These are phyloP conservation scores for Ophiosphaerella narmari DNA, from an alignment of 2,329 filamentous ascomycete species.

Conservation along the genomic window DNA sequence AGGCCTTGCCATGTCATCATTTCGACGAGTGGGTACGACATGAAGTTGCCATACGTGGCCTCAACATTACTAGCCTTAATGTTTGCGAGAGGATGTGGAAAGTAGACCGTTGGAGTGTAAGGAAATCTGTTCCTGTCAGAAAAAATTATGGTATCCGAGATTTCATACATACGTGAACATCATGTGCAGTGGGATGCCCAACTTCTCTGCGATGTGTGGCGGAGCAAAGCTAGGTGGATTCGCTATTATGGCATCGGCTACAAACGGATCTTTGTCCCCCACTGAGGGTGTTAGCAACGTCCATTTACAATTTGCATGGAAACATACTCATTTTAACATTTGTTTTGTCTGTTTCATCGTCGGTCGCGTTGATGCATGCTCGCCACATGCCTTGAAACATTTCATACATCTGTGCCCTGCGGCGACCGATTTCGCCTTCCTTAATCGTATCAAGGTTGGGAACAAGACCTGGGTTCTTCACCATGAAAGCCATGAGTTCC, in stretches of 20 bases:
- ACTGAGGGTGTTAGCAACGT: slow-evolving; percentile 42
- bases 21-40: slow-evolving; percentile 79
- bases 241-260: slow-evolving; percentile 81
- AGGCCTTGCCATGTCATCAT: slow-evolving; percentile 71
- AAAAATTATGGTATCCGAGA: not conserved
- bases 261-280: slow-evolving; percentile 70
- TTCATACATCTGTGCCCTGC: slow-evolving; percentile 72
- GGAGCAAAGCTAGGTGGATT: slow-evolving; percentile 81
- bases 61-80: slow-evolving; percentile 76
- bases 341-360: slow-evolving; percentile 65
- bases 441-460: slow-evolving; percentile 74
- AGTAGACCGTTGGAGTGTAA: slow-evolving; percentile 74
- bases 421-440: slow-evolving; percentile 71
- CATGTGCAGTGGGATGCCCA: slow-evolving; percentile 76
- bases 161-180: slow-evolving; percentile 78
- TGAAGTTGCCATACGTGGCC: slow-evolving; percentile 75
- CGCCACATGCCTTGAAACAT: slow-evolving; percentile 87
- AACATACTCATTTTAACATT: slow-evolving; percentile 62
- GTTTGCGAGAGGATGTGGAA: slow-evolving; percentile 77
- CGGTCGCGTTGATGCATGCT: slow-evolving; percentile 74
- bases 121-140: slow-evolving; percentile 59
- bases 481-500: slow-evolving; percentile 87
- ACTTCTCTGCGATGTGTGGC: slow-evolving; percentile 74
- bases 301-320: no score
- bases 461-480: slow-evolving; percentile 79